These are phyloP conservation scores for Geotrichum phurueaensis DNA, from an alignment of 1,139 yeast species.

Conservation along the genomic window DNA sequence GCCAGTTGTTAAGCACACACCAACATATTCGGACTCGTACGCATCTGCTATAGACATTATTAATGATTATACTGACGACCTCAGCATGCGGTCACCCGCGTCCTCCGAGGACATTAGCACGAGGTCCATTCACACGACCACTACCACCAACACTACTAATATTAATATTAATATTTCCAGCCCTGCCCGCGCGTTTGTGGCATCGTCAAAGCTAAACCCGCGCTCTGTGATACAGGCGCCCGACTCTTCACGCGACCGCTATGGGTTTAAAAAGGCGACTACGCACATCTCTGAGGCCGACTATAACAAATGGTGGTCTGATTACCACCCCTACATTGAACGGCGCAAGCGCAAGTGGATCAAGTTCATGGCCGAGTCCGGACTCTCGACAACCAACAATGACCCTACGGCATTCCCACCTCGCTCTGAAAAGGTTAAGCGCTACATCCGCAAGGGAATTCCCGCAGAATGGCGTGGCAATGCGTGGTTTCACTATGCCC, in stretches of 20 bases:
- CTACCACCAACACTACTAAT: not conserved
- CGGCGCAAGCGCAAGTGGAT: slow-evolving; percentile 75
- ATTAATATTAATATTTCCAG: not conserved
- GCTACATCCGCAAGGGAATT: slow-evolving; percentile 82
- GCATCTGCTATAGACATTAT: slow-evolving; percentile 13
- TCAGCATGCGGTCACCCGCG: not conserved
- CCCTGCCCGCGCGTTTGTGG: not conserved
- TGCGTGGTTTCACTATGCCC: slow-evolving; percentile 96
- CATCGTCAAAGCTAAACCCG: slow-evolving; percentile 2
- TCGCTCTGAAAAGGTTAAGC: slow-evolving; percentile 70
- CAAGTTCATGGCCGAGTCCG: slow-evolving; percentile 56
- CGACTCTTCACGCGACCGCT: slow-evolving; percentile 50
- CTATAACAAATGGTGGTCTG: slow-evolving; percentile 69
- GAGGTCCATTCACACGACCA: not conserved
- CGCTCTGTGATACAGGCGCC: slow-evolving; percentile 1
- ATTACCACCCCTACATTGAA: slow-evolving; percentile 56
- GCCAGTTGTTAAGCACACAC: not conserved
- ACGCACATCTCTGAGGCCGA: slow-evolving; percentile 47
- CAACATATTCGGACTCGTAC: not conserved
- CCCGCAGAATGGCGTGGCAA: slow-evolving; percentile 97
- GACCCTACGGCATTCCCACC: slow-evolving; percentile 63
- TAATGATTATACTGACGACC: slow-evolving; percentile 14
- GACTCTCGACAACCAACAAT: slow-evolving; percentile 41
- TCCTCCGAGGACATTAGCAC: not conserved
- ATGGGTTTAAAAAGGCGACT: slow-evolving; percentile 74